Base-by-base conservation (phyloP, 176 grass and related monocot genomes). In the Poa annua region DNA sequence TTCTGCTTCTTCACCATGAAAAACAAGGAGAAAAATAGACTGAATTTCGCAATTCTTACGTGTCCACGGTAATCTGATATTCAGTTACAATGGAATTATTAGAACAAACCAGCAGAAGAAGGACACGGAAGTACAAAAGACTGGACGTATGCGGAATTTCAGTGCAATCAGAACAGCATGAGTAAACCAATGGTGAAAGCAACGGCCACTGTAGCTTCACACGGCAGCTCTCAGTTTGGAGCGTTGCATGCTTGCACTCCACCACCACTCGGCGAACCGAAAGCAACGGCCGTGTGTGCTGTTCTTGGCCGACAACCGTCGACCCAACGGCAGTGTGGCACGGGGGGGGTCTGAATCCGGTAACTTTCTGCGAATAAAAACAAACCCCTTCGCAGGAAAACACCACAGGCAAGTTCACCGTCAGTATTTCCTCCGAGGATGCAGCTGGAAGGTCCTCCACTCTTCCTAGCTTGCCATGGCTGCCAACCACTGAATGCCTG, bases 221-320 rank as follows among this genome's bases (percentile, higher is more conserved):
- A 86, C 83, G 83, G 65, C 83, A 80, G 53, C 56, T 15, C 48
- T 16, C 35, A 8, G 52, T 56, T 57, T 80, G 71, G 61, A 81
- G 1, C 34, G n/a, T 51, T 69, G 81, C 48, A 80, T 16, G 38
- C 12, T 65, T 64, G 80, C 75, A 8, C 45, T 75, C 57, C 26
- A 57, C 48, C 67, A 10, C 68, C 42, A 51, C 48, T 42, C 11
- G 20, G 4, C 11, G n/a, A 21, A 22, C 47, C 55, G 79, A 86
- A 86, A 86, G 84, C 66, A 57, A 90, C 74, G 26, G 74, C 32
- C 5, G 15, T 24, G n/a, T 7, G 15, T 24, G n/a, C 79, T 52
- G 26, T 34, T 70, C 82, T 54, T 59, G 67, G 49, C 38, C 60
- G 76, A 48, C 35, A 24, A 24, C 49, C 59, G 48, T 57, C 33